These are phyloP conservation scores for Amphichorda felina DNA, from an alignment of 2,329 filamentous ascomycete genomes.

Conservation along the genomic window DNA sequence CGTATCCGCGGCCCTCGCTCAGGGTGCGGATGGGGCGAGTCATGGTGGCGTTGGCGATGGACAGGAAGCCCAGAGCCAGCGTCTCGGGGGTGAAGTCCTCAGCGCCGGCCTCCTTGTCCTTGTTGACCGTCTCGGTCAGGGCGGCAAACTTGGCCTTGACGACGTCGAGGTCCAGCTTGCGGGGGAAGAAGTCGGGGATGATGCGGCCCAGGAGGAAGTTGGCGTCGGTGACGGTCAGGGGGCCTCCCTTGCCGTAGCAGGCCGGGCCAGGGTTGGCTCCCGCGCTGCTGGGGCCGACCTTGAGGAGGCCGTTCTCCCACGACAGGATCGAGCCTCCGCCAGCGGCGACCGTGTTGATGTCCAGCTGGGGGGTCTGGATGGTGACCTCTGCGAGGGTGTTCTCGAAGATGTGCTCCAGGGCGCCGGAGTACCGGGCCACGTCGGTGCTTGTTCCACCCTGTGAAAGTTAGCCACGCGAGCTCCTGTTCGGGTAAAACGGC, in stretches of 20 bases:
- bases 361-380: slow-evolving; percentile 34
- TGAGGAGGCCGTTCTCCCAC: slow-evolving; percentile 59
- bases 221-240: slow-evolving; percentile 61
- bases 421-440: slow-evolving; percentile 57
- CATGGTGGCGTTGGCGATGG: slow-evolving; percentile 66
- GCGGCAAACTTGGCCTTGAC: slow-evolving; percentile 26
- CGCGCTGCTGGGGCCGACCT: slow-evolving; percentile 61
- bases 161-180: slow-evolving; percentile 24
- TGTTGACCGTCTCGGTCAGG: slow-evolving; percentile 18
- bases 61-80: slow-evolving; percentile 71
- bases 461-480: not conserved
- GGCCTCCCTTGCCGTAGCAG: slow-evolving; percentile 59
- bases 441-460: slow-evolving; percentile 58
- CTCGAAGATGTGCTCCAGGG: slow-evolving; percentile 62
- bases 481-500: not conserved
- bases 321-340: slow-evolving; percentile 42
- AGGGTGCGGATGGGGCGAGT: slow-evolving; percentile 48
- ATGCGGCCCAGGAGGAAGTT: slow-evolving; percentile 55
- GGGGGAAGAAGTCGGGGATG: slow-evolving; percentile 51
- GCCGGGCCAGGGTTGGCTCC: slow-evolving; percentile 61
- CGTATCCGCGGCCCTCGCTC: slow-evolving; percentile 15
- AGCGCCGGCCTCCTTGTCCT: slow-evolving; percentile 8
- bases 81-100: slow-evolving; percentile 47
- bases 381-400: slow-evolving; percentile 46
- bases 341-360: slow-evolving; percentile 56